phyloP scores from a whole-genome alignment of 2,329 filamentous ascomycete genomes.

The Elsinoe batatas region DNA sequence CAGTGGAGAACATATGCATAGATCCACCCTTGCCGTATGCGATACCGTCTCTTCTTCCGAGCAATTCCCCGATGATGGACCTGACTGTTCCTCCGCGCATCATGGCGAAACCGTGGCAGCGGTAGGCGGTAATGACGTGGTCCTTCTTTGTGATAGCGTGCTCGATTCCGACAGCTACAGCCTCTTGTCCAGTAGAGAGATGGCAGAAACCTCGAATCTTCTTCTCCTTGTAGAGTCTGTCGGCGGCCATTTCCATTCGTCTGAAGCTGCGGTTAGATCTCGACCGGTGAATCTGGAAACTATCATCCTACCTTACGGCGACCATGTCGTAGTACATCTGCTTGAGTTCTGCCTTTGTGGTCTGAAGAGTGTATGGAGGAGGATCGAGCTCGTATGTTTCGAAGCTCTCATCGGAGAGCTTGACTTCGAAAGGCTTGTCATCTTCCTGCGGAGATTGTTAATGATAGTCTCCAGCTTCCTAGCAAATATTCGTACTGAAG shows the following conservation, averaged over 20 bases:
- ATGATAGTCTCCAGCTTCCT: neutral
- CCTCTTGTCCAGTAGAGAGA: constrained; percentile 94
- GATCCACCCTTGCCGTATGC: constrained; percentile 98
- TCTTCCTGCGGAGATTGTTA: constrained; percentile 56
- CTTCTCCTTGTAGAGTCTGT: constrained; percentile 99
- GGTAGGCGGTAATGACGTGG: constrained; percentile 95
- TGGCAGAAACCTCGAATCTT: constrained; percentile 99
- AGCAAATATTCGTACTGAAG: constrained; percentile 43
- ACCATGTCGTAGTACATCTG: constrained; percentile 99
- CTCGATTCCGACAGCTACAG: constrained; percentile 93
- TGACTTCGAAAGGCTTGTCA: constrained; percentile 84
- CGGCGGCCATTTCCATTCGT: constrained; percentile 99
- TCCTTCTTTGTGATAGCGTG: constrained; percentile 85
- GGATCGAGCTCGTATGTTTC: constrained; percentile 99
- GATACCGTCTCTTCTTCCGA: constrained; percentile 91
- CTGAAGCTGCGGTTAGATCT: constrained; percentile 36
- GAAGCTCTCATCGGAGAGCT: constrained; percentile 95
- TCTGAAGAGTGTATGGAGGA: constrained; percentile 80
- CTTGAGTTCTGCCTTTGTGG: constrained; percentile 97
- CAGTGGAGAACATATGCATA: constrained; percentile 99
- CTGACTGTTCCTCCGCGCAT: constrained; percentile 90
- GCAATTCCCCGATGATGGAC: constrained; percentile 89
- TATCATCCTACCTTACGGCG: constrained; percentile 61
- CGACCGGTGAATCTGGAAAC: neutral
- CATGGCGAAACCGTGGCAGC: constrained; percentile 95